Evolutionary conservation across 345 rosid species (phyloP), one percentile per base, ranked within the genome.

Genomic region (Moringa oleifera): DNA sequence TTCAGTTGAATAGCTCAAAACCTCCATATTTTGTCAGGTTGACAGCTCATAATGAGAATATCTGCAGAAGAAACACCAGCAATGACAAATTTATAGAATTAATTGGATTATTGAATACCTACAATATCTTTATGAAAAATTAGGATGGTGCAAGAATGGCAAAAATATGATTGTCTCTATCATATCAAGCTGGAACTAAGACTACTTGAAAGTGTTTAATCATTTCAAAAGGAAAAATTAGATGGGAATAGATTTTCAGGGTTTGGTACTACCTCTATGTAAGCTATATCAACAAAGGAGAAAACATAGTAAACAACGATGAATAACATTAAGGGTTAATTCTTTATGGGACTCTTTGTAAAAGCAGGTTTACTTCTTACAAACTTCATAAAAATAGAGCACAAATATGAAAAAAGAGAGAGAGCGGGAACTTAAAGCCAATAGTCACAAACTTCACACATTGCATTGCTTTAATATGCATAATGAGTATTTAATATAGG

Each of bases 271-370:
- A 91, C 97, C 96, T 94, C 96, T 1, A 91, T 57, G 77, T 90
- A 94, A 67, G 97, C 96, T 96, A 94, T 90, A 64, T 94, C 96
- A 60, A 86, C 93, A 53, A 94, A 93, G 13, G 97, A 85, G 75
- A 90, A 86, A 71, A 88, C 58, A 31, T 91, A 90, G 59, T 94
- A 90, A 51, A 88, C 96, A 11, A 90, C 71, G 52, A 90, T 84
- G 24, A 97, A 83, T 53, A 97, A 94, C 75, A 94, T 74, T 12
- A 90, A 73, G 65, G 99, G 97, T 96, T 95, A 94, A 71, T 91
- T 94, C 71, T 49, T 79, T 25, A 83, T 18, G 18, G 91, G 88
- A 33, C 83, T 80, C 41, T 68, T 64, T 37, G 57, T 67, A 18
- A 70, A 61, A 67, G 78, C 22, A 18, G 65, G 58, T 65, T 71